Conservation (phyloP, 1,284 basidiomycete genomes). For the Stygiomarasmius scandens region DNA sequence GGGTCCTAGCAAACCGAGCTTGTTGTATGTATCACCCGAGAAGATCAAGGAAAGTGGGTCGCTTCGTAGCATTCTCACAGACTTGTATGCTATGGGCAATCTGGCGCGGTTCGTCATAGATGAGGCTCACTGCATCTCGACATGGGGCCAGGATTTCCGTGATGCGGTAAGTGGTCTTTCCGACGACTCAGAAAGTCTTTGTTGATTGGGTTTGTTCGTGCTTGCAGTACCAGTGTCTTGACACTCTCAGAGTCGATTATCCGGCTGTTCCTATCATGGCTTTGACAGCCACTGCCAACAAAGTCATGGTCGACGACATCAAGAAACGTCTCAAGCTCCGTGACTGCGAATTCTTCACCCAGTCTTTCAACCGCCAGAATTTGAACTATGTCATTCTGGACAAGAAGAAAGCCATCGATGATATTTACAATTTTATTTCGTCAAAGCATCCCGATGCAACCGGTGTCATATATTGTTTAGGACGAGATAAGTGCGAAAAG, state of each 20-base stretch:
- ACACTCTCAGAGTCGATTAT: constrained; percentile 71
- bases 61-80: constrained; percentile 60
- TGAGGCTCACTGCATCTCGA: constrained; percentile 92
- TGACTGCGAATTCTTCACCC: constrained; percentile 63
- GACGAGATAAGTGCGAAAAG: constrained; percentile 77
- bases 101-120: constrained; percentile 94
- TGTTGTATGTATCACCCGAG: constrained; percentile 96
- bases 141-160: constrained; percentile 87
- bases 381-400: constrained; percentile 80
- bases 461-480: constrained; percentile 88
- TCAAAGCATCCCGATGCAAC: constrained; percentile 60
- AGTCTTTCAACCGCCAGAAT: constrained; percentile 94
- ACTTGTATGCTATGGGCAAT: constrained; percentile 56
- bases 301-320: constrained; percentile 80
- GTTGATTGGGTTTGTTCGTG: constrained; percentile 9
- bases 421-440: constrained; percentile 79
- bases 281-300: constrained; percentile 91
- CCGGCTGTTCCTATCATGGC: constrained; percentile 92
- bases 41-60: constrained; percentile 68
- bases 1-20: constrained; percentile 49
- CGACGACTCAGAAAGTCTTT: not conserved
- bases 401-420: constrained; percentile 60
- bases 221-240: constrained; percentile 68
- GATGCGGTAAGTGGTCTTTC: constrained; percentile 53
- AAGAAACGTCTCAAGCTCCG: constrained; percentile 68